Conservation (phyloP, 257 asterid genomes). For the Oldenlandia corymbosa region DNA sequence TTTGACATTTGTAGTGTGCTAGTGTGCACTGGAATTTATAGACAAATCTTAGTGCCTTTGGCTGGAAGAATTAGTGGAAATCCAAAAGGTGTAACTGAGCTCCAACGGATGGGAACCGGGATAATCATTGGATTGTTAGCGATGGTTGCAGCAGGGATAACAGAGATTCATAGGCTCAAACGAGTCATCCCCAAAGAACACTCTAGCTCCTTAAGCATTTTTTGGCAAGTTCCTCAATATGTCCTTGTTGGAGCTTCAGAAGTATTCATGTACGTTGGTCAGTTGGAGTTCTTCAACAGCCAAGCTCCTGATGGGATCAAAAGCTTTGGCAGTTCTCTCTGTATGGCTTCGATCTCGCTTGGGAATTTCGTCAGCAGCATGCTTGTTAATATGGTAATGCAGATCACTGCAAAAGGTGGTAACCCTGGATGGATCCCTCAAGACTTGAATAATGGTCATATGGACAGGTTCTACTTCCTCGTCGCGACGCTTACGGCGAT, state of each 20-base stretch:
- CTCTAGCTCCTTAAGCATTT: slow-evolving; percentile 41
- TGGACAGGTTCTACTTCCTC: slow-evolving; percentile 61
- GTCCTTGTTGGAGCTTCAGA: slow-evolving; percentile 74
- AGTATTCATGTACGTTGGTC: slow-evolving; percentile 81
- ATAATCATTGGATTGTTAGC: slow-evolving; percentile 58
- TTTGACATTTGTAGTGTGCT: slow-evolving; percentile 72
- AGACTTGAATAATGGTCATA: slow-evolving; percentile 48
- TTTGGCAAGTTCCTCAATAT: slow-evolving; percentile 78
- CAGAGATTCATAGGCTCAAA: slow-evolving; percentile 41
- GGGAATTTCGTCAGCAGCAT: slow-evolving; percentile 69
- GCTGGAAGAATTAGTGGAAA: slow-evolving; percentile 35
- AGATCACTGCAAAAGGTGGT: slow-evolving; percentile 30
- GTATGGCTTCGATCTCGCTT: slow-evolving; percentile 75
- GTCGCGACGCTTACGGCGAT: slow-evolving; percentile 40
- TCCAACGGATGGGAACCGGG: slow-evolving; percentile 84
- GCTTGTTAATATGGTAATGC: slow-evolving; percentile 60
- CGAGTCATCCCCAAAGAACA: slow-evolving; percentile 27
- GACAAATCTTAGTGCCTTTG: slow-evolving; percentile 45
- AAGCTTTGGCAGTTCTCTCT: slow-evolving; percentile 69
- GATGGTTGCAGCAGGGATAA: slow-evolving; percentile 59
- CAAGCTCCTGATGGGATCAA: slow-evolving; percentile 84
- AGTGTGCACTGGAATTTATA: slow-evolving; percentile 51
- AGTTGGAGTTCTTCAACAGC: slow-evolving; percentile 63
- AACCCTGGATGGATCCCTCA: slow-evolving; percentile 67
- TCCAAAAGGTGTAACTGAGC: slow-evolving; percentile 62